Conservation (phyloP, 345 rosid genomes). For the Fremontodendron californicum region DNA sequence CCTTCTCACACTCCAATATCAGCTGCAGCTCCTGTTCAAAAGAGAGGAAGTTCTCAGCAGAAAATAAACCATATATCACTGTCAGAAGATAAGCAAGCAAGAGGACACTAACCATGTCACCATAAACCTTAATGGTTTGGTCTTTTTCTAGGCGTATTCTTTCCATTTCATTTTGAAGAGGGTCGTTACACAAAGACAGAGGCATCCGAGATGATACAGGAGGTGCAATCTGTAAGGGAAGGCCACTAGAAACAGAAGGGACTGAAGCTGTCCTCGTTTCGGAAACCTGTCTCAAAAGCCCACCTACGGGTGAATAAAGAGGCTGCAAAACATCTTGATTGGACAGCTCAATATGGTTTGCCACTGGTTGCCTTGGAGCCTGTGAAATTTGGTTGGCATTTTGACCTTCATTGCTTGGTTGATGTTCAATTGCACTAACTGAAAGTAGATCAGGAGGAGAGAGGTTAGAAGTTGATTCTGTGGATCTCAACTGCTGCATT, state of each 20-base stretch:
- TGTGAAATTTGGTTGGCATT: not conserved
- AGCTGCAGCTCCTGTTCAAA: slow-evolving; percentile 47
- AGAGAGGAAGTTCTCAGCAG: slow-evolving; percentile 12
- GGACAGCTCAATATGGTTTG: slow-evolving; percentile 13
- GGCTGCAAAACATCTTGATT: slow-evolving; percentile 20
- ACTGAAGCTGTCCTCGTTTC: slow-evolving; percentile 21
- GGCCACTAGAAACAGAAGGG: slow-evolving; percentile 20
- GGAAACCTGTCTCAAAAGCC: slow-evolving; percentile 10
- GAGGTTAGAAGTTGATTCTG: slow-evolving; percentile 2
- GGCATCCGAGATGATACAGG: slow-evolving; percentile 25
- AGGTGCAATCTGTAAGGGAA: slow-evolving; percentile 21
- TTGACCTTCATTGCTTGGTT: slow-evolving; percentile 15
- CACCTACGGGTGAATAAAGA: slow-evolving; percentile 9
- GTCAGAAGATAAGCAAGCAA: slow-evolving; percentile 6
- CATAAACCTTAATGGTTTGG: slow-evolving; percentile 25
- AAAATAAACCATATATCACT: slow-evolving; percentile 10
- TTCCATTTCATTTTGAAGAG: slow-evolving; percentile 62
- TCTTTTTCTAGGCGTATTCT: slow-evolving; percentile 36
- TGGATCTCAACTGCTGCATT: slow-evolving; percentile 13
- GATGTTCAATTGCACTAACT: slow-evolving; percentile 22
- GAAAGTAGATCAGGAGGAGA: slow-evolving; percentile 17
- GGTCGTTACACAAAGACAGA: slow-evolving; percentile 27
- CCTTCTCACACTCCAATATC: slow-evolving; percentile 46
- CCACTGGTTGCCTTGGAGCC: slow-evolving; percentile 14
- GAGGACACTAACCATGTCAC: slow-evolving; percentile 38